phyloP scores from a whole-genome alignment of 2,329 filamentous ascomycete genomes.

The Fusarium sp. region DNA sequence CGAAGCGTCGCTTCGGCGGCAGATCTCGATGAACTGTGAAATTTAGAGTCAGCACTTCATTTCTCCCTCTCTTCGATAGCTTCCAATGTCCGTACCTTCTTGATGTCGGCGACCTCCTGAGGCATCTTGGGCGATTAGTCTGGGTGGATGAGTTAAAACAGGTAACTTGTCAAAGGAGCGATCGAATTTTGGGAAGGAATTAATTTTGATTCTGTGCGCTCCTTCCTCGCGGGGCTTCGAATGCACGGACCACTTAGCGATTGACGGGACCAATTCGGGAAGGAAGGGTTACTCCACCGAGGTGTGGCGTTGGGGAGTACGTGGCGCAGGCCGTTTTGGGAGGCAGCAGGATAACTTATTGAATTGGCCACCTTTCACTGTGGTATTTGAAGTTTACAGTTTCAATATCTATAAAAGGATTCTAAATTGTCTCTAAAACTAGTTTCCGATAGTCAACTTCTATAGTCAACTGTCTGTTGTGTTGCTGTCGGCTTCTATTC shows the following conservation, averaged over 20 bases:
- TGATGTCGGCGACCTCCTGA: constrained; percentile 98
- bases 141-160: constrained; percentile 45
- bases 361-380: constrained; percentile 44
- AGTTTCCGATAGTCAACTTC: neutral
- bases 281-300: constrained; percentile 39
- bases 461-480: neutral
- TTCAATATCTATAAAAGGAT: neutral
- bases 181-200: constrained; percentile 49
- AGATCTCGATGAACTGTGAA: constrained; percentile 98
- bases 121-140: constrained; percentile 84
- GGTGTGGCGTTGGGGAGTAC: constrained; percentile 23
- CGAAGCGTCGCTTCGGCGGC: constrained; percentile 98
- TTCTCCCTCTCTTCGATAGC: neutral
- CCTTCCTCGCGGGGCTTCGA: constrained; percentile 45
- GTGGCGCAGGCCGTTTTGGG: constrained; percentile 30
- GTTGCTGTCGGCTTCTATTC: neutral
- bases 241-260: constrained; percentile 44
- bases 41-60: constrained; percentile 48
- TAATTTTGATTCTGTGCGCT: constrained; percentile 48
- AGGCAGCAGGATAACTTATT: constrained; percentile 7
- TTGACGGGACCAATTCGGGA: constrained; percentile 26
- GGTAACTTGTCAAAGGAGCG: constrained; percentile 44
- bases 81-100: constrained; percentile 68
- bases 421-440: no score
- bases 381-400: neutral